These are phyloP conservation scores for Coemansia guatemalensis DNA, from an alignment of 192 early-diverging fungal genomes.

Conservation along the genomic window DNA sequence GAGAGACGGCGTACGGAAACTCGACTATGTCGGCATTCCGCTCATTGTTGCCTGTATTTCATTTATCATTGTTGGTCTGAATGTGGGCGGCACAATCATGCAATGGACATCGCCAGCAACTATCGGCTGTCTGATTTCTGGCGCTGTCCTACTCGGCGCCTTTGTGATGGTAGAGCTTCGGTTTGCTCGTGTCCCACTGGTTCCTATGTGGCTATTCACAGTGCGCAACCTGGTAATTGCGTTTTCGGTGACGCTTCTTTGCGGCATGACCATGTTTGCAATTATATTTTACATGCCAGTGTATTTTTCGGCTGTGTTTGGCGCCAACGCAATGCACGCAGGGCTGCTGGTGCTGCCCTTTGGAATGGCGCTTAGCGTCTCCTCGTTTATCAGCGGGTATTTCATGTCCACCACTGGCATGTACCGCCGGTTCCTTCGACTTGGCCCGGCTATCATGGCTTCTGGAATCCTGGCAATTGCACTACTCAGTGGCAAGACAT, in stretches of 20 bases:
- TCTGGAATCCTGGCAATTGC: constrained; percentile 63
- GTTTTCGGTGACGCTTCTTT: constrained; percentile 38
- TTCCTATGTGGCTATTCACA: constrained; percentile 64
- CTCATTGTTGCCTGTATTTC: constrained; percentile 59
- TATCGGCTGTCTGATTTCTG: constrained; percentile 44
- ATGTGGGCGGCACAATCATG: constrained; percentile 69
- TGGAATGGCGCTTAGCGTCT: constrained; percentile 66
- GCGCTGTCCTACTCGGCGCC: constrained; percentile 43
- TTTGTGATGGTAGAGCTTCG: constrained; percentile 66
- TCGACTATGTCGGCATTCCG: constrained; percentile 67
- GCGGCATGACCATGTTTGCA: constrained; percentile 54
- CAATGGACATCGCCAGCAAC: constrained; percentile 59
- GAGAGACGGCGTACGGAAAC: constrained; percentile 24
- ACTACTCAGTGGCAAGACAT: constrained; percentile 53
- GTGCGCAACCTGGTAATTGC: constrained; percentile 52
- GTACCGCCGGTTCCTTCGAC: constrained; percentile 64
- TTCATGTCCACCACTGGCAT: constrained; percentile 59
- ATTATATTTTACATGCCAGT: constrained; percentile 65
- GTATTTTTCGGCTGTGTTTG: constrained; percentile 72
- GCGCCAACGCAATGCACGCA: constrained; percentile 66
- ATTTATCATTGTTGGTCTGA: constrained; percentile 68
- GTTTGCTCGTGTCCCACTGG: constrained; percentile 54
- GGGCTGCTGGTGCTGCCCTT: constrained; percentile 83
- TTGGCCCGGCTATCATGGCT: constrained; percentile 65
- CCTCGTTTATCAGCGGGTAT: constrained; percentile 68